phyloP scores from a whole-genome alignment of 2,329 filamentous ascomycete genomes.

The Apiospora rasikravindrae region DNA sequence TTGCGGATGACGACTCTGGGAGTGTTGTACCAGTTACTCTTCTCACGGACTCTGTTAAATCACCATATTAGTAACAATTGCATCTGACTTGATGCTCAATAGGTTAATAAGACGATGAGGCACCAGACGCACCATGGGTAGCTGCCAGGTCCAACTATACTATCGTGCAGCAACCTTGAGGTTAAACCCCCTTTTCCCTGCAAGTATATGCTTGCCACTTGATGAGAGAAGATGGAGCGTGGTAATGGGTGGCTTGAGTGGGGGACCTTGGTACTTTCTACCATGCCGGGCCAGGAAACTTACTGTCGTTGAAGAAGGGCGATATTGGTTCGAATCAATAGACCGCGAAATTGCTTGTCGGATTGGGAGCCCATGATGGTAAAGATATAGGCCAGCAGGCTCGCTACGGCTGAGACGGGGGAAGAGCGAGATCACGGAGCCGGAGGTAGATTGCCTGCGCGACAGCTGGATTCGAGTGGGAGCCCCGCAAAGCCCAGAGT shows the following conservation, averaged over 20 bases:
- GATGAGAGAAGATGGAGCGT: not conserved
- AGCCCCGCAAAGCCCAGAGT: slow-evolving; percentile 21
- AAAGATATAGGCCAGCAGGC: slow-evolving; percentile 9
- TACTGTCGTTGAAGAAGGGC: slow-evolving; percentile 54
- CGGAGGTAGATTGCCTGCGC: slow-evolving; percentile 22
- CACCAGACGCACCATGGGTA: not conserved
- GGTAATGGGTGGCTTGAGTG: slow-evolving; percentile 11
- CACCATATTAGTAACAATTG: not conserved
- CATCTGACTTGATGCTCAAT: not conserved
- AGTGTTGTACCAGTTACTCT: slow-evolving; percentile 36
- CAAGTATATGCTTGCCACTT: not conserved
- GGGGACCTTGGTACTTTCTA: not conserved
- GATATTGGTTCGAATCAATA: slow-evolving; percentile 53
- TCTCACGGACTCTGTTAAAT: slow-evolving; percentile 33
- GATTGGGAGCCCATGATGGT: slow-evolving; percentile 20
- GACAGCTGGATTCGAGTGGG: not conserved
- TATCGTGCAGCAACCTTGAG: not conserved
- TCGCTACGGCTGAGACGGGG: not conserved
- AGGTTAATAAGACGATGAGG: not conserved
- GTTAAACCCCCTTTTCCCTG: not conserved
- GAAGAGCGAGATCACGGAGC: slow-evolving; percentile 15
- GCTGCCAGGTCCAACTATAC: not conserved
- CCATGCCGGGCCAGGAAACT: slow-evolving; percentile 30
- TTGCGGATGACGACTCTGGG: slow-evolving; percentile 36
- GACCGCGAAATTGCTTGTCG: slow-evolving; percentile 44